Percentiles rank a stretch among this genome's conserved stretches.
phyloP scores from a whole-genome alignment of 2,329 filamentous ascomycete genomes.

The Botrytis deweyae region DNA sequence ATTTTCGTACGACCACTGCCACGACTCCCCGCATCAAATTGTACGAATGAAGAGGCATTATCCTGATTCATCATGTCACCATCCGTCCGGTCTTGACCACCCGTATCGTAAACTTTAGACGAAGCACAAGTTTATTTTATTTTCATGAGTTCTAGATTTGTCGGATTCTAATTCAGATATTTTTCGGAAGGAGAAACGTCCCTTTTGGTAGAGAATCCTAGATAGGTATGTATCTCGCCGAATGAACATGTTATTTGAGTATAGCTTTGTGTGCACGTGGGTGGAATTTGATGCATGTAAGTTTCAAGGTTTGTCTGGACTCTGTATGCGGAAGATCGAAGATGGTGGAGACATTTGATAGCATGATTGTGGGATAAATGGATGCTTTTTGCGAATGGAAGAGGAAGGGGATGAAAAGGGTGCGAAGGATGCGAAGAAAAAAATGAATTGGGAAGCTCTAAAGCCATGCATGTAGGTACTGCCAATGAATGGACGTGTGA shows the following conservation, averaged over 20 bases:
- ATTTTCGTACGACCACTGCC: slow-evolving; percentile 18
- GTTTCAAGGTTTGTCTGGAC: slow-evolving; percentile 4
- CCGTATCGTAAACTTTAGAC: neutral
- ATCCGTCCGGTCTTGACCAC: neutral
- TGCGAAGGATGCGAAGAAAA: neutral
- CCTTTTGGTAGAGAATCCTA: neutral
- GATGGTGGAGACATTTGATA: slow-evolving; percentile 1
- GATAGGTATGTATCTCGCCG: neutral
- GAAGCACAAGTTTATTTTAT: neutral
- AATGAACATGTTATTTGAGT: neutral
- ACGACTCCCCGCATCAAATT: slow-evolving; percentile 5
- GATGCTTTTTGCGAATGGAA: neutral
- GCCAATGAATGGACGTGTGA: neutral
- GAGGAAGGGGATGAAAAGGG: neutral
- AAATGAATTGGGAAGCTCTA: neutral
- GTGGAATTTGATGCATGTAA: slow-evolving; percentile 12
- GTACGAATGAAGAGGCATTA: neutral
- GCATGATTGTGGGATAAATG: slow-evolving; percentile 6
- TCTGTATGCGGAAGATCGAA: slow-evolving; percentile 9
- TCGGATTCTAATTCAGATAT: neutral
- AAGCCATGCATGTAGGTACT: neutral
- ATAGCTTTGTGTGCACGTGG: slow-evolving; percentile 7
- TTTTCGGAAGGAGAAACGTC: neutral
- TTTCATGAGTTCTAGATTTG: neutral
- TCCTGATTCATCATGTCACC: neutral